Base-by-base conservation (phyloP, 164 flowering plant species). In the Berberis thunbergii region DNA sequence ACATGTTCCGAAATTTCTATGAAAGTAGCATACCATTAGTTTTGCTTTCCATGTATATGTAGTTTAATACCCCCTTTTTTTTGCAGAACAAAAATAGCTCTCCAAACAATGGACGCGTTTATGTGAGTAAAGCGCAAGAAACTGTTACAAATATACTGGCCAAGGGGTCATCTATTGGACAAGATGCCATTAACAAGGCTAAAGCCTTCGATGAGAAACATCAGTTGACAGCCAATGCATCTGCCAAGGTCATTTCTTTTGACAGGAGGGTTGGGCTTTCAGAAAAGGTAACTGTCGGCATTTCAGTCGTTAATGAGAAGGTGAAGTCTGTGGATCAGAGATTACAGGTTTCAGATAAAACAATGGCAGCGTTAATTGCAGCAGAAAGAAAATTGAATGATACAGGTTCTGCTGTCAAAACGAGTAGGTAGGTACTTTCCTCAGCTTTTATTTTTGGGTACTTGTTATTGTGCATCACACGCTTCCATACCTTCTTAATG, bases 131-230 rank as follows among this genome's bases (percentile, higher is more conserved):
- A 81, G 97, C 98, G 54, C 98, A 94, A 75, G 97, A 81, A 63
- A 95, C 82, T 54, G 95, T 94, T 45, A 75, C 89, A 38, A 84
- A 26, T 78, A 69, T 94, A 82, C 69, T 94, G 59, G 98, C 98
- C 38, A 94, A 89, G 74, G 91, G 98, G 75, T 86, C 96, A 41
- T 95, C 96, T 45, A 73, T 91, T 54, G 59, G 85, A 57, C 98
- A 94, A 76, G 98, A 94, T 80, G 97, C 97, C 3, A 57, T 94
- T 77, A 94, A 76, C 71, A 91, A 85, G 75, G 98, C 96, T 46
- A 94, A 85, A 72, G 95, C 98, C 61, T 94, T 88, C 77, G 97
- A 94, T 74, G 97, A 94, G 78, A 88, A 87, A 71, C 98, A 94
- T 81, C 85, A 66, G 59, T 73, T 94, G 67, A 86, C 70, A n/a